These are phyloP conservation scores for Kurtzmaniella cleridarum DNA, from an alignment of 805 yeast species.

Conservation along the genomic window DNA sequence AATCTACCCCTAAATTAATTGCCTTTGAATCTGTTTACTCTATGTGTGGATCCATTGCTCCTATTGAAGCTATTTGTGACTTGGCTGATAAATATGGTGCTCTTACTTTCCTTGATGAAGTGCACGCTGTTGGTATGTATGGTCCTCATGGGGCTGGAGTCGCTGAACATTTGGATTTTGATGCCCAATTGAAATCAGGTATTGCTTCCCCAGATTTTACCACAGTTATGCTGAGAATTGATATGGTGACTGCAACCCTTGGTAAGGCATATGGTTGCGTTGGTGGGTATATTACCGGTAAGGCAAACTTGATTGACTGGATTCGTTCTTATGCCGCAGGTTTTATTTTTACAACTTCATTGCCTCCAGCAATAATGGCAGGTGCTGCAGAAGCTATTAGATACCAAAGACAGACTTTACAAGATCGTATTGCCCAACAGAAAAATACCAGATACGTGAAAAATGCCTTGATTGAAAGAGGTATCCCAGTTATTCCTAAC, in stretches of 20 bases:
- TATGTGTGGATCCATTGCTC: conserved; percentile 97
- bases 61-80: conserved; percentile 87
- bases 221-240: conserved; percentile 84
- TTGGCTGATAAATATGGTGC: conserved; percentile 98
- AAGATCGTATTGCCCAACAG: conserved; percentile 82
- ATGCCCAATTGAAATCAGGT: conserved; percentile 69
- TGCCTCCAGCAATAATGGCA: conserved; percentile 98
- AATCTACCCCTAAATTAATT: conserved; percentile 85
- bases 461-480: conserved; percentile 56
- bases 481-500: conserved; percentile 94
- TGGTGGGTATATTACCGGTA: conserved; percentile 97
- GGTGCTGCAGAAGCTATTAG: conserved; percentile 87
- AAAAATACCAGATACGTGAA: conserved; percentile 81
- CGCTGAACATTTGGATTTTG: conserved; percentile 92
- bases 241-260: conserved; percentile 94
- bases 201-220: conserved; percentile 39
- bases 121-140: conserved; percentile 97
- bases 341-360: conserved; percentile 91
- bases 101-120: conserved; percentile 93
- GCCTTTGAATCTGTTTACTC: conserved; percentile 97
- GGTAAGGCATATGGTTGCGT: conserved; percentile 97
- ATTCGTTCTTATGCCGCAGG: conserved; percentile 95
- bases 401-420: conserved; percentile 70
- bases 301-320: conserved; percentile 83
- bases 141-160: conserved; percentile 99